These are phyloP conservation scores for Sporisorium scitamineum DNA, from an alignment of 1,284 basidiomycete species.

Conservation along the genomic window DNA sequence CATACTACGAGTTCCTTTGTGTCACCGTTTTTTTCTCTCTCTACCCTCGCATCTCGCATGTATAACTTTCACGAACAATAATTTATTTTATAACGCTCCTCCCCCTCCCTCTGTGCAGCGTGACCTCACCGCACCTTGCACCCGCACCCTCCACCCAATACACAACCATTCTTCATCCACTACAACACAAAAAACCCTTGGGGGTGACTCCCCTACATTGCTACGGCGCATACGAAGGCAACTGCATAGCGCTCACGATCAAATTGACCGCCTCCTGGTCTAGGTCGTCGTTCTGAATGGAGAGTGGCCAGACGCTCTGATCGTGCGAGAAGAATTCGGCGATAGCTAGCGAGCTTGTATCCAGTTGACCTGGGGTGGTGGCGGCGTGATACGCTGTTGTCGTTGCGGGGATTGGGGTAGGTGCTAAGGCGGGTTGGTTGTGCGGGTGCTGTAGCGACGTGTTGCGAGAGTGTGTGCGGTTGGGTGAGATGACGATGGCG, in stretches of 20 bases:
- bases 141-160: not conserved
- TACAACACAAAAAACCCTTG: no score
- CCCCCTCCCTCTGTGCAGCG: no score
- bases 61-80: no score
- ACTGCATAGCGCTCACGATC: conserved; percentile 45
- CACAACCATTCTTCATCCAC: no score
- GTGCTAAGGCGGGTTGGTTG: not conserved
- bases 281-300: conserved; percentile 47
- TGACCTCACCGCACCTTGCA: no score
- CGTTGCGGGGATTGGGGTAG: not conserved
- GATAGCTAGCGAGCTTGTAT: conserved; percentile 38
- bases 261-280: conserved; percentile 45
- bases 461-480: conserved; percentile 11
- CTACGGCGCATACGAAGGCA: conserved; percentile 20
- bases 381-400: conserved; percentile 3
- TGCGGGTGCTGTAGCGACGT: conserved; percentile 11
- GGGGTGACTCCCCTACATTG: not conserved
- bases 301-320: conserved; percentile 47
- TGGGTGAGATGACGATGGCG: conserved; percentile 1
- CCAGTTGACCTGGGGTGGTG: conserved; percentile 36
- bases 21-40: no score
- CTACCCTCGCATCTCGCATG: no score
- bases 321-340: conserved; percentile 54
- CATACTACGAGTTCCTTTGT: no score
- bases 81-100: no score